Evolutionary conservation across 129 eudicot species (phyloP).

Genomic region (Tagetes patula): DNA sequence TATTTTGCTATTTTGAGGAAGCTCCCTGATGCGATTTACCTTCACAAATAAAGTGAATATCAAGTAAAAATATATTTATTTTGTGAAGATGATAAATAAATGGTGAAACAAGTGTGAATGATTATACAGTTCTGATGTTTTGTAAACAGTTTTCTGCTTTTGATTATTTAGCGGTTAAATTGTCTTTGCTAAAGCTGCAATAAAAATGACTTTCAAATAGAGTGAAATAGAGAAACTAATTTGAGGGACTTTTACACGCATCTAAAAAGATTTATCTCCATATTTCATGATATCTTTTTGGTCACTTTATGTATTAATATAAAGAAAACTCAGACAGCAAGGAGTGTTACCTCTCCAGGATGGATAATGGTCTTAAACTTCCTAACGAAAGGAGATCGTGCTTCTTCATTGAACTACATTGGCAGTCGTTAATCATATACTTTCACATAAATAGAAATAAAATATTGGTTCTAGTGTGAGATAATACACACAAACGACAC

Average conservation of each 20-base stretch:
- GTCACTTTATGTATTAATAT: not conserved
- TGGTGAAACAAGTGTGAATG: not conserved
- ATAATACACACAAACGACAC: not conserved
- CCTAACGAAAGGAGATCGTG: slow-evolving; percentile 92
- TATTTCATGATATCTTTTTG: not conserved
- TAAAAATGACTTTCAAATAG: not conserved
- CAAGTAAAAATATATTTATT: not conserved
- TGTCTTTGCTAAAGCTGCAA: not conserved
- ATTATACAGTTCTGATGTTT: not conserved
- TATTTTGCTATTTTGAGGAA: slow-evolving; percentile 91
- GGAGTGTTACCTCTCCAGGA: slow-evolving; percentile 84
- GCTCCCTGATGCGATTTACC: slow-evolving; percentile 98
- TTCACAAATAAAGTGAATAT: slow-evolving; percentile 27
- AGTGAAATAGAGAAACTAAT: not conserved
- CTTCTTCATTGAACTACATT: slow-evolving; percentile 87
- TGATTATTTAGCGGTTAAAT: not conserved
- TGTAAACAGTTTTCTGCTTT: not conserved
- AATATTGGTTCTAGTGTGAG: not conserved
- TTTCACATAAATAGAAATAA: not conserved
- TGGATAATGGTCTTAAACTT: slow-evolving; percentile 89
- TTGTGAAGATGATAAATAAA: not conserved
- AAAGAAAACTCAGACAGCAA: not conserved
- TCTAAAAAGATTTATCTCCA: not conserved
- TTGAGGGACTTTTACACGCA: not conserved
- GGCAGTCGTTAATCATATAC: slow-evolving; percentile 1